phyloP scores from a whole-genome alignment of 345 rosid species.

The Punica granatum region DNA sequence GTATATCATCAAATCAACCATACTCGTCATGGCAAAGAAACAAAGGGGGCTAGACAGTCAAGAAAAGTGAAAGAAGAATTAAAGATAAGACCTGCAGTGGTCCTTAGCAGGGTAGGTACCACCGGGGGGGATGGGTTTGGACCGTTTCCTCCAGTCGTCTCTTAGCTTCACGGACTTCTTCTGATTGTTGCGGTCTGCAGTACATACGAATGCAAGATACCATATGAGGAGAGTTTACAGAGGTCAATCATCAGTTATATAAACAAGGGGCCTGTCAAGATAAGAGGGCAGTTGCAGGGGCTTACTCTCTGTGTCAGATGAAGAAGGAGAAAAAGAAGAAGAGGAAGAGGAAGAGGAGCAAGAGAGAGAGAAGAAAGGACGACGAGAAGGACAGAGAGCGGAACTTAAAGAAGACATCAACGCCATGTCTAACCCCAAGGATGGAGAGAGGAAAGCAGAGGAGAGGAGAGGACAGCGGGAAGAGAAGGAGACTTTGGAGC shows the following conservation, averaged over 20 bases:
- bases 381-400: constrained; percentile 27
- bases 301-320: background rate
- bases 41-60: background rate
- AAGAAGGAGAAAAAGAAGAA: constrained; percentile 30
- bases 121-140: constrained; percentile 82
- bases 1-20: background rate
- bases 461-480: no score
- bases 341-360: constrained; percentile 33
- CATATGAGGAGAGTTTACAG: background rate
- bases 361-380: constrained; percentile 23
- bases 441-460: no score
- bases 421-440: background rate
- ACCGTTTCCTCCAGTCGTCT: constrained; percentile 81
- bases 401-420: constrained; percentile 33
- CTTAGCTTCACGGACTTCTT: constrained; percentile 51
- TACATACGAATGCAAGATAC: background rate
- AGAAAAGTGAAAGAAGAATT: background rate
- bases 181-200: background rate
- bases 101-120: constrained; percentile 94
- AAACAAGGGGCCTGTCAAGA: background rate
- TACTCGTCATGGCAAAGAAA: background rate
- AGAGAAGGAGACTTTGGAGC: no score
- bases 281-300: background rate
- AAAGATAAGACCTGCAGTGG: constrained; percentile 65
- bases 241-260: background rate